phyloP scores from a whole-genome alignment of 1,284 basidiomycete genomes.

The Melampsora occidentalis region DNA sequence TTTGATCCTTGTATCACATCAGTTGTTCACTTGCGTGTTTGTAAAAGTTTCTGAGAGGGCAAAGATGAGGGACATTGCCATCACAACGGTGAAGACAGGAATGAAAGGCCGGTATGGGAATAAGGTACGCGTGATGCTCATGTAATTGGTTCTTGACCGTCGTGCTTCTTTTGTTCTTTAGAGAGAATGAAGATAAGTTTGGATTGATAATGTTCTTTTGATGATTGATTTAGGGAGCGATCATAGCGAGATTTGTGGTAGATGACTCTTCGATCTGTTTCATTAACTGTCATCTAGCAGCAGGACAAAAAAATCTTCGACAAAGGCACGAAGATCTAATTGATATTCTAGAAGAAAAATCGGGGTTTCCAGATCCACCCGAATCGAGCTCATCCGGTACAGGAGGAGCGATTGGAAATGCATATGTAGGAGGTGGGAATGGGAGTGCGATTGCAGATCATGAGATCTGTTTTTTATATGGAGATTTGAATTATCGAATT shows the following conservation, averaged over 20 bases:
- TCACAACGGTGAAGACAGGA: slow-evolving; percentile 81
- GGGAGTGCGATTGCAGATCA: slow-evolving; percentile 93
- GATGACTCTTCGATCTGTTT: slow-evolving; percentile 82
- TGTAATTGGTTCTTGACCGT: not conserved
- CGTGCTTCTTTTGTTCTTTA: not conserved
- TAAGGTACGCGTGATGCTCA: slow-evolving; percentile 63
- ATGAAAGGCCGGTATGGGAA: slow-evolving; percentile 92
- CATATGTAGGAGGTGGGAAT: slow-evolving; percentile 84
- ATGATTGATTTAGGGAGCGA: slow-evolving; percentile 66
- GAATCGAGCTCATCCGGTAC: slow-evolving; percentile 55
- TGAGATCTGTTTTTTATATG: slow-evolving; percentile 81
- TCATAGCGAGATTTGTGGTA: slow-evolving; percentile 80
- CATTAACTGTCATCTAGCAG: slow-evolving; percentile 93
- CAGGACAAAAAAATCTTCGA: slow-evolving; percentile 78
- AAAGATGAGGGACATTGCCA: slow-evolving; percentile 67
- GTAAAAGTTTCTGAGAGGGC: slow-evolving; percentile 66
- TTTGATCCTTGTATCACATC: not conserved
- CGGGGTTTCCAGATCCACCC: slow-evolving; percentile 64
- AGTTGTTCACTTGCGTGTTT: slow-evolving; percentile 79
- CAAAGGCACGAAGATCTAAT: slow-evolving; percentile 81
- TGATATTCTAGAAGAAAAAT: slow-evolving; percentile 76
- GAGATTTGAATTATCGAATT: slow-evolving; percentile 88
- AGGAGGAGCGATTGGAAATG: slow-evolving; percentile 1
- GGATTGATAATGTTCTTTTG: not conserved
- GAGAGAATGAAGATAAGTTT: not conserved